These are phyloP conservation scores for Xylaria sp. DNA, from an alignment of 2,329 filamentous ascomycete genomes.

Conservation along the genomic window DNA sequence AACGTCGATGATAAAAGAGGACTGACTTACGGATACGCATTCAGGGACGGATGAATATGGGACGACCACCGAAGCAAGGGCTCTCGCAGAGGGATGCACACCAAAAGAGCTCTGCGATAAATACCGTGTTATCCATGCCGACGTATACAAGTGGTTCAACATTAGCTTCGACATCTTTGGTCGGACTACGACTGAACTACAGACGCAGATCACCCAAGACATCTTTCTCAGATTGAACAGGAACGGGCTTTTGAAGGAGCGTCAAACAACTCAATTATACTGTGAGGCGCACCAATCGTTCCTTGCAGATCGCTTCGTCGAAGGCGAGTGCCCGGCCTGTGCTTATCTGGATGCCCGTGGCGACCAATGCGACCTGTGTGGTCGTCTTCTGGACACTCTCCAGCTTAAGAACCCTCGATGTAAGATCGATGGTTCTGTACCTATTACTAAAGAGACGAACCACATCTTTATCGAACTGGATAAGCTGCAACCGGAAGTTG, in stretches of 20 bases:
- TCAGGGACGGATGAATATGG: constrained; percentile 28
- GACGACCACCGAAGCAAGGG: constrained; percentile 26
- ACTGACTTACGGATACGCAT: constrained; percentile 12
- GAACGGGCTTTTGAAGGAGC: constrained; percentile 17
- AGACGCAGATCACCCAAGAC: constrained; percentile 23
- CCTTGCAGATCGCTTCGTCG: constrained; percentile 24
- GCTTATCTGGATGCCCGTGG: constrained; percentile 23
- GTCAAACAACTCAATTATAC: constrained; percentile 22
- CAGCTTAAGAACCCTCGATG: constrained; percentile 25
- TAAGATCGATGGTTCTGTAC: constrained; percentile 17
- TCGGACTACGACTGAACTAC: constrained; percentile 22
- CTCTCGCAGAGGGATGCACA: constrained; percentile 25
- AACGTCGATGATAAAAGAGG: constrained; percentile 9
- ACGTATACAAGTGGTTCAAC: constrained; percentile 28
- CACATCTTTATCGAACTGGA: constrained; percentile 23
- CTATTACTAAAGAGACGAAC: constrained; percentile 22
- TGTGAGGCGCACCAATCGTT: constrained; percentile 20
- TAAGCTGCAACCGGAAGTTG: constrained; percentile 24
- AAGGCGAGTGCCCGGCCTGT: constrained; percentile 24
- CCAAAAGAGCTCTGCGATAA: constrained; percentile 28
- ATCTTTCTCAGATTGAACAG: constrained; percentile 21
- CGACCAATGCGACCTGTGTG: constrained; percentile 24
- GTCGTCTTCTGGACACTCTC: constrained; percentile 23
- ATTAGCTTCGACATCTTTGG: constrained; percentile 28
- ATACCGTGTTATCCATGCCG: constrained; percentile 24